Conservation (phyloP, 73 alveolate species). For the Tetrahymena elliotti region DNA sequence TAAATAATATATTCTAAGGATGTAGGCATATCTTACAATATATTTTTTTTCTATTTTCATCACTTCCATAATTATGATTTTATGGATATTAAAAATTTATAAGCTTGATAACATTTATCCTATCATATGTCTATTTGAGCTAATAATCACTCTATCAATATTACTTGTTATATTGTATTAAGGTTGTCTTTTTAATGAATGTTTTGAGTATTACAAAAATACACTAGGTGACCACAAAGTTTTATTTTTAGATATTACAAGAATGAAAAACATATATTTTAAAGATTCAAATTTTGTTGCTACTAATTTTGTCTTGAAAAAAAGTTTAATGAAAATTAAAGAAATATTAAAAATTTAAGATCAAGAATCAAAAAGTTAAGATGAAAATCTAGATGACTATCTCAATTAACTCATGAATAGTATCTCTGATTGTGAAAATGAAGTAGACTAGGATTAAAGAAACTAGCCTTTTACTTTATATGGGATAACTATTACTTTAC, state of each 20-base stretch:
- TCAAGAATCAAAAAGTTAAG: not conserved
- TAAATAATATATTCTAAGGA: not conserved
- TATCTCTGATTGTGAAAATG: not conserved
- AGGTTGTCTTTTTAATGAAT: not conserved
- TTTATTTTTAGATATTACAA: not conserved
- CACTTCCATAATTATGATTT: not conserved
- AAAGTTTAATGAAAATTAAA: not conserved
- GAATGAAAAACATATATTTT: not conserved
- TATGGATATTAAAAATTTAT: not conserved
- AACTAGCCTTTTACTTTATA: not conserved
- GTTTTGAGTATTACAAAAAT: not conserved
- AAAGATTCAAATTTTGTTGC: not conserved
- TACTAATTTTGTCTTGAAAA: not conserved
- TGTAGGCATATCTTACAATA: not conserved
- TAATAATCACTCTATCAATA: not conserved
- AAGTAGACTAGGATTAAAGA: not conserved
- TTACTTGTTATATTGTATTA: not conserved
- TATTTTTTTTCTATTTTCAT: not conserved
- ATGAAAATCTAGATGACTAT: not conserved
- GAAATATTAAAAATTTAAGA: not conserved
- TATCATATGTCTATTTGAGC: not conserved
- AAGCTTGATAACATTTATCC: not conserved
- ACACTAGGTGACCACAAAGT: not conserved
- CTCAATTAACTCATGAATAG: not conserved
- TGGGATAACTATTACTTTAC: not conserved